These are phyloP conservation scores for Monosporascus sp. DNA, from an alignment of 2,329 filamentous ascomycete species.

Conservation along the genomic window DNA sequence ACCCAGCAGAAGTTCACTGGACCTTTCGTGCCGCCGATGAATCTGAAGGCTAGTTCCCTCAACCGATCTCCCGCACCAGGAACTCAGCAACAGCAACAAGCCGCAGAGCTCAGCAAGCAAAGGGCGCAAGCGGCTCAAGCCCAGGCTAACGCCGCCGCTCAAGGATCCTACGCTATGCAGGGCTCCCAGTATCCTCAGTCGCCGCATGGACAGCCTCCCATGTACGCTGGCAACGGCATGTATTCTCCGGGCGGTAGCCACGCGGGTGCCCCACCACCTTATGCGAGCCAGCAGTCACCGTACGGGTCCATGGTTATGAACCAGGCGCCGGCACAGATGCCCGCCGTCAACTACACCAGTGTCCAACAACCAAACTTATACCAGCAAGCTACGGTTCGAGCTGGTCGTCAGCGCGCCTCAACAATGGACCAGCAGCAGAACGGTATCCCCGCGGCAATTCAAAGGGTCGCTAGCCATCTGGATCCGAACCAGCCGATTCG, in stretches of 20 bases:
- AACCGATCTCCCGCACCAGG: slow-evolving; percentile 87
- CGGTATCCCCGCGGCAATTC: slow-evolving; percentile 86
- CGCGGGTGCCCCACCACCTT: slow-evolving; percentile 66
- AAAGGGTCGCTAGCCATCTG: slow-evolving; percentile 90
- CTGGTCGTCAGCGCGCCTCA: slow-evolving; percentile 80
- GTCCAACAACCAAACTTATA: slow-evolving; percentile 54
- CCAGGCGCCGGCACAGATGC: slow-evolving; percentile 60
- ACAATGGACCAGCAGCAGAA: slow-evolving; percentile 95
- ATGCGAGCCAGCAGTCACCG: slow-evolving; percentile 64
- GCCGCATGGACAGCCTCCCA: slow-evolving; percentile 50
- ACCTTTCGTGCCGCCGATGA: slow-evolving; percentile 95
- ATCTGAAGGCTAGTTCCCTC: slow-evolving; percentile 78
- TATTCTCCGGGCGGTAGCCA: slow-evolving; percentile 59
- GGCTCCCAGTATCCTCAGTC: slow-evolving; percentile 43
- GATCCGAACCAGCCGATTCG: slow-evolving; percentile 93
- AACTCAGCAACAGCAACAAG: slow-evolving; percentile 92
- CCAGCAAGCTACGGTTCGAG: slow-evolving; percentile 72
- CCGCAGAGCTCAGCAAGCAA: slow-evolving; percentile 90
- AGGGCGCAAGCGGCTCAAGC: slow-evolving; percentile 67
- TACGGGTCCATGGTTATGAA: slow-evolving; percentile 72
- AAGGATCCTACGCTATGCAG: slow-evolving; percentile 56
- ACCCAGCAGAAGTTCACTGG: slow-evolving; percentile 97
- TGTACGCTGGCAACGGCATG: slow-evolving; percentile 80
- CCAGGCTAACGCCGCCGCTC: slow-evolving; percentile 62
- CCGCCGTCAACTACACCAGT: slow-evolving; percentile 56